Evolutionary conservation across 1,284 basidiomycete genomes (phyloP).

Genomic region (Rhodotorula sp.): DNA sequence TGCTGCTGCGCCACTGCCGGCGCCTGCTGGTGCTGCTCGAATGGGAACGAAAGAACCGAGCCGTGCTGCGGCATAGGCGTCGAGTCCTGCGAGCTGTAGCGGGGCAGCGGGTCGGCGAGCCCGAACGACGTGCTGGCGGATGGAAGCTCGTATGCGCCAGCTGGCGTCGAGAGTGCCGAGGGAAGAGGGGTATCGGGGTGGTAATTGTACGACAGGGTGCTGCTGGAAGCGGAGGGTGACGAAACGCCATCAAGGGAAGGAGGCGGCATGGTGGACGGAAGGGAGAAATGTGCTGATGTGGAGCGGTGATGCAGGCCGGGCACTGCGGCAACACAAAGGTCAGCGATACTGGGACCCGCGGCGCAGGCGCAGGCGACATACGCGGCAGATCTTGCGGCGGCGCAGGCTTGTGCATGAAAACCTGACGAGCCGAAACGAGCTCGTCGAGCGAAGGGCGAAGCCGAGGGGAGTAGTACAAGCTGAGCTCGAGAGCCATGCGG

Average conservation of each 20-base stretch:
- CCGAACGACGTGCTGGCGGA: neutral
- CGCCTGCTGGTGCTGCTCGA: neutral
- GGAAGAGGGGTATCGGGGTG: no score
- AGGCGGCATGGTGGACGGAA: neutral
- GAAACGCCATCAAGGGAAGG: neutral
- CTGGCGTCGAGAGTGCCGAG: neutral
- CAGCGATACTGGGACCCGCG: neutral
- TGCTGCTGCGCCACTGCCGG: neutral
- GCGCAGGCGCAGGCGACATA: neutral
- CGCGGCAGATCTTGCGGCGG: neutral
- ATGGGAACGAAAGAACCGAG: neutral
- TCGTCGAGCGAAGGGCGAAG: neutral
- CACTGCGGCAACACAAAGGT: neutral
- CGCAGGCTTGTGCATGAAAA: neutral
- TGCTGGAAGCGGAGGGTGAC: neutral
- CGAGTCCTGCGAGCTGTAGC: neutral
- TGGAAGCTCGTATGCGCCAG: neutral
- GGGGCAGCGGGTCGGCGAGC: neutral
- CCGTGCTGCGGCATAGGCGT: no score
- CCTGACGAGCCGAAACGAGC: neutral
- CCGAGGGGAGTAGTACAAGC: slow-evolving; percentile 27
- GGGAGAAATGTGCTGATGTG: neutral
- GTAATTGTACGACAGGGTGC: neutral
- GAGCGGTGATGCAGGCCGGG: neutral
- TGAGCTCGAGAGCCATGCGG: slow-evolving; percentile 30